These are phyloP conservation scores for Blastomyces percursus DNA, from an alignment of 2,329 filamentous ascomycete species.

Conservation along the genomic window DNA sequence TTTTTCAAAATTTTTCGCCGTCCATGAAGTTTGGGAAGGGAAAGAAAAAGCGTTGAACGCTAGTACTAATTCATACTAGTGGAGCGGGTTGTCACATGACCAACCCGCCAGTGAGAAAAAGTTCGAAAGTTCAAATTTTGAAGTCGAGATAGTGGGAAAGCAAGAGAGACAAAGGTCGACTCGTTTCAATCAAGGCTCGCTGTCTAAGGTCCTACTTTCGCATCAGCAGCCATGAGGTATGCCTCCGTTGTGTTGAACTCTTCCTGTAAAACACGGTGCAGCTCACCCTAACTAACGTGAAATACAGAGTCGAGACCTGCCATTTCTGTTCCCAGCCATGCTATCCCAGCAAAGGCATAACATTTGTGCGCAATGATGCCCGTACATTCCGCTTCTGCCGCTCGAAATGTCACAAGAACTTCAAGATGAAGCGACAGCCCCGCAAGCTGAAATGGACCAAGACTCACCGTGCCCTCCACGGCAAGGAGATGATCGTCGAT, in stretches of 20 bases:
- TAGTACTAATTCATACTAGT: neutral
- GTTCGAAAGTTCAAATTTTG: neutral
- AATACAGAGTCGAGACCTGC: constrained; percentile 47
- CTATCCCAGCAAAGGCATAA: constrained; percentile 56
- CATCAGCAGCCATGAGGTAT: constrained; percentile 7
- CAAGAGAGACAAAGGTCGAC: neutral
- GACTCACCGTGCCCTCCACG: constrained; percentile 71
- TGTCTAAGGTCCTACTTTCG: neutral
- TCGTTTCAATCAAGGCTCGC: neutral
- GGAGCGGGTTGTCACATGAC: neutral
- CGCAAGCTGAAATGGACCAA: constrained; percentile 97
- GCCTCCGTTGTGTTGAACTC: neutral
- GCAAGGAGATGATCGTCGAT: constrained; percentile 88
- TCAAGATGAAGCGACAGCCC: constrained; percentile 98
- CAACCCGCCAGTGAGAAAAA: neutral
- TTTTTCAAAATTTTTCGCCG: neutral
- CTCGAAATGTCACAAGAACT: constrained; percentile 61
- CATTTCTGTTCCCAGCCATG: constrained; percentile 60
- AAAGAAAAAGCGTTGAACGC: neutral
- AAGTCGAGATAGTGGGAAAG: neutral
- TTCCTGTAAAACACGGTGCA: neutral
- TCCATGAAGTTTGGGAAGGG: neutral
- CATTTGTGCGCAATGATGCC: constrained; percentile 57
- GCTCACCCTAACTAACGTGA: neutral
- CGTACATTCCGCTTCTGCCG: constrained; percentile 58